phyloP scores from a whole-genome alignment of 2,329 filamentous ascomycete genomes.

The Arthrobotrys entomopaga region DNA sequence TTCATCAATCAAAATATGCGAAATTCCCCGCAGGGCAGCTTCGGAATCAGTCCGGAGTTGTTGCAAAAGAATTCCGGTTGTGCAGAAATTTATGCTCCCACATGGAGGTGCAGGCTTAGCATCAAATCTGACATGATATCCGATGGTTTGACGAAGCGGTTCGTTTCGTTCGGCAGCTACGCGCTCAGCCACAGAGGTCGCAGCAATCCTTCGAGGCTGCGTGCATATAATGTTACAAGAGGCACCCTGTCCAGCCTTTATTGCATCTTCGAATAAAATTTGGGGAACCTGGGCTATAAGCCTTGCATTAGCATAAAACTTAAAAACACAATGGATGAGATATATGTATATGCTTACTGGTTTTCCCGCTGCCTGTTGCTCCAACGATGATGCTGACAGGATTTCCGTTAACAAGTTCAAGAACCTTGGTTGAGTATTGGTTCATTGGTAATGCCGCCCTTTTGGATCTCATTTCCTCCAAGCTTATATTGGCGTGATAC shows the following conservation, averaged over 20 bases:
- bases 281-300: conserved; percentile 66
- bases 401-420: conserved; percentile 62
- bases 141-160: conserved; percentile 63
- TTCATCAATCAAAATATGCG: conserved; percentile 67
- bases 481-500: conserved; percentile 56
- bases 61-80: conserved; percentile 65
- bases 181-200: conserved; percentile 64
- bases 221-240: conserved; percentile 67
- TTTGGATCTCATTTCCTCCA: conserved; percentile 59
- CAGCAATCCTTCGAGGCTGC: conserved; percentile 66
- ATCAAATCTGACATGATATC: conserved; percentile 65
- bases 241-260: conserved; percentile 62
- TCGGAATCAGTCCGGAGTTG: conserved; percentile 63
- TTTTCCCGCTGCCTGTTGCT: conserved; percentile 65
- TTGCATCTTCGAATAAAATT: conserved; percentile 66
- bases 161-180: conserved; percentile 65
- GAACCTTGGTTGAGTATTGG: conserved; percentile 60
- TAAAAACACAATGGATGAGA: neutral
- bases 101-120: conserved; percentile 59
- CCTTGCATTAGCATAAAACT: neutral
- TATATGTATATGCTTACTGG: conserved; percentile 56
- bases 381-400: conserved; percentile 65
- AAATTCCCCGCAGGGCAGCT: conserved; percentile 62
- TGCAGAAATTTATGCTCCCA: conserved; percentile 66
- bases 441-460: conserved; percentile 63